phyloP scores from a whole-genome alignment of 129 eudicot species.

The Lonicera japonica region DNA sequence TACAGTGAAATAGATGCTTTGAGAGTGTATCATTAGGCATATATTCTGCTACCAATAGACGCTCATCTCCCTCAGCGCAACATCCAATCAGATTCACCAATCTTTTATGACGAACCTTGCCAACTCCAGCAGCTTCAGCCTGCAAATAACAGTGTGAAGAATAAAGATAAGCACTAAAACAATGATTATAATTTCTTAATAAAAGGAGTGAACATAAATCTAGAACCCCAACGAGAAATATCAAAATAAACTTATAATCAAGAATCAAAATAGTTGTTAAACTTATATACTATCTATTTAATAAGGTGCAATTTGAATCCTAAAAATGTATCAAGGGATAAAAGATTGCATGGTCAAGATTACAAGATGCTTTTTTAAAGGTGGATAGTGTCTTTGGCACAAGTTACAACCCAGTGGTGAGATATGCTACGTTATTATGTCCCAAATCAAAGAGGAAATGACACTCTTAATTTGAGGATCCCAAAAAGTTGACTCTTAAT shows the following conservation, averaged over 20 bases:
- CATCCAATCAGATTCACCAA: conserved; percentile 91
- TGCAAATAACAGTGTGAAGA: conserved; percentile 26
- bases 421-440: too few species aligned
- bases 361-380: too few species aligned
- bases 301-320: too few species aligned
- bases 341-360: too few species aligned
- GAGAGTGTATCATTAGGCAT: conserved; percentile 95
- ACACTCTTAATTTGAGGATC: too few species aligned
- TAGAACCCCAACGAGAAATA: neutral
- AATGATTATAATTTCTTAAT: neutral
- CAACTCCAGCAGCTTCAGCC: conserved; percentile 99
- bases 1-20: conserved; percentile 97
- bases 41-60: conserved; percentile 89
- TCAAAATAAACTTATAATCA: neutral
- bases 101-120: conserved; percentile 87
- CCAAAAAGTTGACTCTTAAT: too few species aligned
- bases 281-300: too few species aligned
- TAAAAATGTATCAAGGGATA: too few species aligned
- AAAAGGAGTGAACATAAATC: neutral
- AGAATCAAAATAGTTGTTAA: neutral
- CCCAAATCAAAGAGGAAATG: too few species aligned
- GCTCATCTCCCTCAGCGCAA: conserved; percentile 97
- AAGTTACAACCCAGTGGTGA: too few species aligned
- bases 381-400: too few species aligned
- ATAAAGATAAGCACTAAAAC: neutral